Evolutionary conservation across 345 rosid genomes (phyloP), one percentile per base, ranked within the genome.

Genomic region (sweet orange (Citrus sinensis)): DNA sequence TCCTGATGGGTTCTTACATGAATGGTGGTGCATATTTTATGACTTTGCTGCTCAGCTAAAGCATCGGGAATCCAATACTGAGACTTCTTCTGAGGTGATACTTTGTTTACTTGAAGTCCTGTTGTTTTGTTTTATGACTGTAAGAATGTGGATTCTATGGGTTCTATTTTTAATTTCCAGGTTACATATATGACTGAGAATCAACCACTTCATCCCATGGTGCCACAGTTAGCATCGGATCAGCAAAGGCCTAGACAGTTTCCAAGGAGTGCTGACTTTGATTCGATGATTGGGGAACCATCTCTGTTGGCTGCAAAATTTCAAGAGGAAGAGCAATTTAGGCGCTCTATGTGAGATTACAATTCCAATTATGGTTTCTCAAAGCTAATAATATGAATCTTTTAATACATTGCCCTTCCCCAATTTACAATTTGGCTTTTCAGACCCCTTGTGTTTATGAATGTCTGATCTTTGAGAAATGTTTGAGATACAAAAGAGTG

Each of bases 21-120:
- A 86, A 76, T 86, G 89, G 89, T 86, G 85, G 82, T 39, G 78
- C 9, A 4, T 76, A 40, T 84, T 86, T 69, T 59, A 80, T 64
- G 87, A 83, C 2, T 83, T 58, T 75, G 35, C 55, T 32, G 49
- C 80, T 40, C 80, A 74, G 49, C 59, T 8, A 29, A 56, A 29
- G 60, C 22, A 69, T 32, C 71, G 20, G 25, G 75, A 64, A 24
- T 56, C 22, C 29, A 46, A 27, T 56, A 71, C 61, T 19, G 74
- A 72, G 29, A 24, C 77, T 67, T 75, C 80, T 24, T 37, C 29
- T 63, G 20, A 80, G 82, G 85, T 83, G 27, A 67, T 71, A 35
- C n/a, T 70, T 67, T 74, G 27, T 75, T 55, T 51, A 30, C 69
- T 56, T 74, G 25, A 24, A 40, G 11, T 78, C 40, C 7, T 39